A percentile compares a stretch with the other conserved stretches of the same genome.
Evolutionary conservation across 345 rosid genomes (phyloP).

Genomic region (Citrus medica): DNA sequence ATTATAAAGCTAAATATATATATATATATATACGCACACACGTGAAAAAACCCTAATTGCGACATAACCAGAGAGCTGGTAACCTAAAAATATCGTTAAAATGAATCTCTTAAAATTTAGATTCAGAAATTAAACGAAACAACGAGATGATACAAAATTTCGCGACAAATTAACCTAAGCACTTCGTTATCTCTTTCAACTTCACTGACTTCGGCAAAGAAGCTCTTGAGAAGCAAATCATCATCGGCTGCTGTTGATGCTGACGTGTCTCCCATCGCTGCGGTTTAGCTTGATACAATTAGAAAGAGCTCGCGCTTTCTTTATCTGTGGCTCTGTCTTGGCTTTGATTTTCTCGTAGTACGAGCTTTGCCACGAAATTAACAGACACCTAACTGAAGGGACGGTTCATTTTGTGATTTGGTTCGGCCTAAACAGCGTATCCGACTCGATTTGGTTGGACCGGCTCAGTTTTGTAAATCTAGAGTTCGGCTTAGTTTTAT

Average conservation of each 20-base stretch:
- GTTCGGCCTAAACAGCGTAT: not conserved
- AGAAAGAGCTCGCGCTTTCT: not conserved
- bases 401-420: not conserved
- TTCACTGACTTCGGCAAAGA: conserved; percentile 96
- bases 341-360: too few relatives aligned
- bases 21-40: too few relatives aligned
- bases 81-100: conserved; percentile 7
- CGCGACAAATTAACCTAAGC: conserved; percentile 42
- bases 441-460: not conserved
- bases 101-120: not conserved
- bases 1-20: too few relatives aligned
- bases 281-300: not conserved
- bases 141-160: not conserved
- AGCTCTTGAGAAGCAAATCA: conserved; percentile 82
- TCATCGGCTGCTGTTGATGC: conserved; percentile 39
- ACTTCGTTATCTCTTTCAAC: conserved; percentile 97
- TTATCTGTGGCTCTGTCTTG: not conserved
- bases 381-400: not conserved
- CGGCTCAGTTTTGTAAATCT: not conserved
- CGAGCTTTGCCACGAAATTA: not conserved
- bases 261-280: conserved; percentile 45
- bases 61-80: not conserved
- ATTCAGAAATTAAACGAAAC: not conserved
- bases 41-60: conserved; percentile 31
- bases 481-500: too few relatives aligned